Base-by-base conservation (phyloP, 202 grass and related monocot genomes). In the Setaria italica region DNA sequence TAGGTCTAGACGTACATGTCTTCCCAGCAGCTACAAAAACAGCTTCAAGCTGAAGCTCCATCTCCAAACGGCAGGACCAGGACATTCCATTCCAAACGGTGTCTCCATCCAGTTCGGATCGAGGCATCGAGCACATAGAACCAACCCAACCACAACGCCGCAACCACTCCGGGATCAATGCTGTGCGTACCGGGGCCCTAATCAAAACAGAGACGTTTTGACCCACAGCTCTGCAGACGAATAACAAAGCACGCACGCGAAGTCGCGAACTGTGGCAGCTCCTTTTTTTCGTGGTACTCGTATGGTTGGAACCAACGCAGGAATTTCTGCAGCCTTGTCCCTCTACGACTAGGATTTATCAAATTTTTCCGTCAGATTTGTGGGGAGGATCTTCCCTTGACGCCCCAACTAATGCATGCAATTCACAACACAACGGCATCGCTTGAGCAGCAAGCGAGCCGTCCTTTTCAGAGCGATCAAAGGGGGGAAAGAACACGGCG, bases 381-480 rank as follows among this genome's bases (percentile, higher is more conserved):
- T 42, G 13, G 13, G 11, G 21, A 19, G 16, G 21, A 32, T 74
- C 32, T 43, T 71, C 30, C 1, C 13, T 17, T 29, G 80, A 84
- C 80, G 3, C 53, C 16, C 79, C 62, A 87, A 84, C 76, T 54
- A 48, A 69, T 76, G 54, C 80, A 84, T 69, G 62, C 39, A 41
- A 41, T 25, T 25, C 4, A 6, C 85, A 63, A 63, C 80, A 47
- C 80, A 84, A 76, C 62, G 47, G 76, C 80, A 71, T 84, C 63
- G 85, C 85, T 87, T 90, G 89, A 77, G 76, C 54, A 30, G 74
- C 29, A 90, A 87, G 89, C 81, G 63, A 90, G 46, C 19, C 33
- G 85, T 87, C 76, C 9, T 62, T 87, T 69, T 90, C 80, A 54
- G 41, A 15, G 43, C 48, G 33, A 70, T 46, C n/a, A 29, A 53